Percentiles rank a stretch among this genome's conserved stretches.
Conservation (phyloP, 2,329 filamentous ascomycete species). For the Trichoderma sp. region DNA sequence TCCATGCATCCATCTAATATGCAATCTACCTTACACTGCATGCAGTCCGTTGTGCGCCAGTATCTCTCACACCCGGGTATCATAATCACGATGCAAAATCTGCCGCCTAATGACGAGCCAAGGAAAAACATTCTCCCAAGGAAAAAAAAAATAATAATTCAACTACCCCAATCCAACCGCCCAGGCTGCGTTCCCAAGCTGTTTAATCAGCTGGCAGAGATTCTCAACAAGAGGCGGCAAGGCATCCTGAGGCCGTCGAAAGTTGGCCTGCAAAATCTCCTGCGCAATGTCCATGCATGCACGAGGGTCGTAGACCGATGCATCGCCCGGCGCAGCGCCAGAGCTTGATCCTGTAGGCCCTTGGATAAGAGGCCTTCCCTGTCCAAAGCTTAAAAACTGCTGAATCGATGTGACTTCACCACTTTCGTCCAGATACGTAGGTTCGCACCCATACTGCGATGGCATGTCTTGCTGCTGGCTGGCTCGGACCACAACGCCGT, state of each 20-base stretch:
- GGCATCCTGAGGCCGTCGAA: slow-evolving; percentile 39
- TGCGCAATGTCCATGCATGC: slow-evolving; percentile 58
- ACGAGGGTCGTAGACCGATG: slow-evolving; percentile 52
- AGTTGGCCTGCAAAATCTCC: slow-evolving; percentile 55
- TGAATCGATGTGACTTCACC: slow-evolving; percentile 50
- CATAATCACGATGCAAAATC: neutral
- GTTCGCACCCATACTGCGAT: slow-evolving; percentile 35
- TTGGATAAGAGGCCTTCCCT: slow-evolving; percentile 51
- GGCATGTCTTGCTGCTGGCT: slow-evolving; percentile 31
- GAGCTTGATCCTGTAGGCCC: slow-evolving; percentile 28
- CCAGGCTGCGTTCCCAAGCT: slow-evolving; percentile 52
- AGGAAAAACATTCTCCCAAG: neutral
- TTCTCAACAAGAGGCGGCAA: slow-evolving; percentile 65
- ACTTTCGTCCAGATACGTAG: slow-evolving; percentile 52
- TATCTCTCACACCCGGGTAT: neutral
- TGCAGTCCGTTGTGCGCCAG: neutral
- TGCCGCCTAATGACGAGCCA: neutral
- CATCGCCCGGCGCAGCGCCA: slow-evolving; percentile 30
- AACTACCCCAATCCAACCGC: slow-evolving; percentile 33
- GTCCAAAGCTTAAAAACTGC: slow-evolving; percentile 55
- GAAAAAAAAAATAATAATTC: neutral
- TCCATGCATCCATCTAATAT: neutral
- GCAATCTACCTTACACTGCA: neutral
- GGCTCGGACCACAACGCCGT: slow-evolving; percentile 56
- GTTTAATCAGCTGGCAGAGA: slow-evolving; percentile 59